Evolutionary conservation across 352 stramenopile species (phyloP).

Genomic region (Globisporangium lucens): DNA sequence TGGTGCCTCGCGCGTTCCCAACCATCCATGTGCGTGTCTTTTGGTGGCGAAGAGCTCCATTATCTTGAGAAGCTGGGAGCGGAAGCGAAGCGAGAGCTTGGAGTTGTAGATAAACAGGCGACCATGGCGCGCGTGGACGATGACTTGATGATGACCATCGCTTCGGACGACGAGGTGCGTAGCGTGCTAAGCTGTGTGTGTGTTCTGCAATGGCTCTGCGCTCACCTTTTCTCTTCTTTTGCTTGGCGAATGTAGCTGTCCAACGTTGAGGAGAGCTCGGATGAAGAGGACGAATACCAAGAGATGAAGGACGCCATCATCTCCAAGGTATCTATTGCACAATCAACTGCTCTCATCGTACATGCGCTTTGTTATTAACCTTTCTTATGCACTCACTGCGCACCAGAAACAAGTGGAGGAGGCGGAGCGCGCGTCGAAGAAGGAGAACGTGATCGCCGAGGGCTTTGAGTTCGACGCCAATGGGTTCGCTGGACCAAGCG

Average conservation of each 20-base stretch:
- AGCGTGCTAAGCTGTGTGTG: neutral
- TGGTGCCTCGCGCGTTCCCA: conserved; percentile 13
- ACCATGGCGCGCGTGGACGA: conserved; percentile 40
- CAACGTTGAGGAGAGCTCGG: conserved; percentile 69
- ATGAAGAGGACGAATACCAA: conserved; percentile 46
- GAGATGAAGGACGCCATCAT: conserved; percentile 63
- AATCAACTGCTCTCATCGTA: neutral
- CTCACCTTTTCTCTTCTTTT: neutral
- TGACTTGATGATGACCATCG: conserved; percentile 88
- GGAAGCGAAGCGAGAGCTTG: neutral
- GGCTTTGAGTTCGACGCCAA: conserved; percentile 85
- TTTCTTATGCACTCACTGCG: neutral
- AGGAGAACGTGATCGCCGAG: conserved; percentile 67
- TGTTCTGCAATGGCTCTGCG: neutral
- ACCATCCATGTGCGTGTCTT: conserved; percentile 23
- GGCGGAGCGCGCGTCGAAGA: conserved; percentile 36
- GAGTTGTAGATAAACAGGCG: neutral
- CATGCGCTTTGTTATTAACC: too few relatives aligned
- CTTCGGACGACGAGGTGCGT: conserved; percentile 78
- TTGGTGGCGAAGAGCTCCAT: conserved; percentile 20
- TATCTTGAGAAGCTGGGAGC: conserved; percentile 9
- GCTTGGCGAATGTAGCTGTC: conserved; percentile 31
- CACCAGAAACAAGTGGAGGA: conserved; percentile 41
- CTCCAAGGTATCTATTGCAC: conserved; percentile 37
- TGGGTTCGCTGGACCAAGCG: conserved; percentile 43